A percentile compares a stretch with the other conserved stretches of the same genome.
Evolutionary conservation across 2,329 filamentous ascomycete genomes (phyloP).

Genomic region (Fusarium abutilonis): DNA sequence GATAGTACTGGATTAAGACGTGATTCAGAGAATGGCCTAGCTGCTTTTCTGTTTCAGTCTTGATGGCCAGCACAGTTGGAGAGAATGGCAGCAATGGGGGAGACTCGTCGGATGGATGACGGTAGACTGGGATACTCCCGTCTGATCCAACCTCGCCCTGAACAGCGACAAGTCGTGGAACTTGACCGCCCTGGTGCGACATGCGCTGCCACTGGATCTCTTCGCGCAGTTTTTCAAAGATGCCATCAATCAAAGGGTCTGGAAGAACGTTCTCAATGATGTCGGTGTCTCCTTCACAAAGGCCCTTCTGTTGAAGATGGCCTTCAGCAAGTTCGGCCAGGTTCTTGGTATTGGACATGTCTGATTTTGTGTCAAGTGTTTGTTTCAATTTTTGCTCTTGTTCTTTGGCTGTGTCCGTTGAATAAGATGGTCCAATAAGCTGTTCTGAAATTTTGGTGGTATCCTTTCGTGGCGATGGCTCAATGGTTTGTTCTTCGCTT

Average conservation of each 20-base stretch:
- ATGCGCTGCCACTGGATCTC: slow-evolving; percentile 92
- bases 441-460: background rate
- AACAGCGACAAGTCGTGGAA: slow-evolving; percentile 89
- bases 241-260: slow-evolving; percentile 60
- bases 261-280: slow-evolving; percentile 78
- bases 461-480: background rate
- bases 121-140: slow-evolving; percentile 87
- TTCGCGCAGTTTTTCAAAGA: slow-evolving; percentile 75
- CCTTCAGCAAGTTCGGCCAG: slow-evolving; percentile 12
- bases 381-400: slow-evolving; percentile 5
- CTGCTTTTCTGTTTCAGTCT: slow-evolving; percentile 72
- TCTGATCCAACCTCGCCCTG: slow-evolving; percentile 77
- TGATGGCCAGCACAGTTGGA: slow-evolving; percentile 74
- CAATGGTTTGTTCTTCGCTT: slow-evolving; percentile 1
- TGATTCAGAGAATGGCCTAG: slow-evolving; percentile 89
- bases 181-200: slow-evolving; percentile 90
- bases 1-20: slow-evolving; percentile 91
- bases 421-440: too few species aligned
- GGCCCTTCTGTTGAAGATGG: slow-evolving; percentile 55
- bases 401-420: background rate
- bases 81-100: slow-evolving; percentile 82
- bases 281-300: slow-evolving; percentile 84
- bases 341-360: slow-evolving; percentile 14
- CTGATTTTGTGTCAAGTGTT: background rate
- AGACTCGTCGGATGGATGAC: slow-evolving; percentile 90